These are phyloP conservation scores for Lachancea cidri DNA, from an alignment of 805 yeast species.

Conservation along the genomic window DNA sequence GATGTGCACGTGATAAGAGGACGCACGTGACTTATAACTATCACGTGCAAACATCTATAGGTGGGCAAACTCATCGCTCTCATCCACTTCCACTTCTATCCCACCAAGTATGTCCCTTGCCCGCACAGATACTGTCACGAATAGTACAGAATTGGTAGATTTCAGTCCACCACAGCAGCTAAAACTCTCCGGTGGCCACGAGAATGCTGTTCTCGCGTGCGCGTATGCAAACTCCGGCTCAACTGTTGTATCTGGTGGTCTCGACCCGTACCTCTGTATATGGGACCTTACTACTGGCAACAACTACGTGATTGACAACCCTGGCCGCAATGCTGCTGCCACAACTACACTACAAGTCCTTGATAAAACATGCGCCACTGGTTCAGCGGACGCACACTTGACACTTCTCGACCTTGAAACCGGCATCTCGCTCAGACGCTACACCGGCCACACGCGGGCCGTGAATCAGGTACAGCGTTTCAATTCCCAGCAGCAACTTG, in stretches of 20 bases:
- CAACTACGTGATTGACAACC: conserved; percentile 1
- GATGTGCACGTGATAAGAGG: background rate
- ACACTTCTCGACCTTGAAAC: conserved; percentile 59
- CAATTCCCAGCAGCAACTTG: conserved; percentile 31
- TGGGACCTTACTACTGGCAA: conserved; percentile 19
- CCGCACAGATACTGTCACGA: background rate
- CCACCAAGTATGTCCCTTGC: background rate
- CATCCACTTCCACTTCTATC: background rate
- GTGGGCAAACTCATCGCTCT: background rate
- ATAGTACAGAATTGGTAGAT: too few relatives aligned
- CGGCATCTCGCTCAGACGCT: conserved; percentile 50
- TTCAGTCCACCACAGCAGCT: too few relatives aligned
- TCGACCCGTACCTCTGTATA: conserved; percentile 43
- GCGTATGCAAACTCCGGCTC: conserved; percentile 49
- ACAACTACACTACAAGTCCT: conserved; percentile 57
- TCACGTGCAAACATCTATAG: background rate
- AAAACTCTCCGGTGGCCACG: conserved; percentile 48
- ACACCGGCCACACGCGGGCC: conserved; percentile 38
- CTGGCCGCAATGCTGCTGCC: conserved; percentile 36
- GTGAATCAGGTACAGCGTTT: conserved; percentile 50
- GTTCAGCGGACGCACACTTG: conserved; percentile 59
- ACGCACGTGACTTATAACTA: background rate
- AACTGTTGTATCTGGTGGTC: conserved; percentile 56
- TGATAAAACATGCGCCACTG: conserved; percentile 43
- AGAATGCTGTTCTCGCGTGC: conserved; percentile 48